phyloP scores from a whole-genome alignment of 305 asterid species.

The Salvia sclarea region DNA sequence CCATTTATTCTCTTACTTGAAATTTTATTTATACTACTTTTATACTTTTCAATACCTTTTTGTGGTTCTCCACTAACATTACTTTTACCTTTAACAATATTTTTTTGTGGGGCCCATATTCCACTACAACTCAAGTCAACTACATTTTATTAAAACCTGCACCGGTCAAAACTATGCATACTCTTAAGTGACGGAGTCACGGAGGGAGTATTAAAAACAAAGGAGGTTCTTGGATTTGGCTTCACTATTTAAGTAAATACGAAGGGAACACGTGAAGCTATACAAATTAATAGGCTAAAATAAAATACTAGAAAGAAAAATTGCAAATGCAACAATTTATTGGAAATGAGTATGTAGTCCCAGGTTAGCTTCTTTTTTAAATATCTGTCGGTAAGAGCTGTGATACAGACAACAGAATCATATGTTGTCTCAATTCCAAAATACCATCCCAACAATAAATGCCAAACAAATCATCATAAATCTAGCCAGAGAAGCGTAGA shows the following conservation, averaged over 20 bases:
- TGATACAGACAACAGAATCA: not conserved
- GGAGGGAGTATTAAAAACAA: not conserved
- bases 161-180: no score
- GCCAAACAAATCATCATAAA: slow-evolving; percentile 8
- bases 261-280: not conserved
- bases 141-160: no score
- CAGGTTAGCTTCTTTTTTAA: not conserved
- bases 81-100: no score
- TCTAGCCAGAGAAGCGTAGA: slow-evolving; percentile 13
- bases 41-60: no score
- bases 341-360: not conserved
- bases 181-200: no score
- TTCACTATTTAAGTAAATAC: not conserved
- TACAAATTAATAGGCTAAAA: not conserved
- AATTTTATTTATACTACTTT: no score
- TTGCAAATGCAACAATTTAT: not conserved
- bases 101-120: no score
- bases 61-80: no score
- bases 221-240: not conserved
- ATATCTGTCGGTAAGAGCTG: slow-evolving; percentile 5
- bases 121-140: no score
- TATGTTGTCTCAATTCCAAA: slow-evolving; percentile 2
- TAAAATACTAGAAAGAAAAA: not conserved
- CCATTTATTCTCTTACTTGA: no score
- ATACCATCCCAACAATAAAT: not conserved